Base-by-base conservation (phyloP, 2,329 filamentous ascomycete species). In the Colletotrichum simmondsii region DNA sequence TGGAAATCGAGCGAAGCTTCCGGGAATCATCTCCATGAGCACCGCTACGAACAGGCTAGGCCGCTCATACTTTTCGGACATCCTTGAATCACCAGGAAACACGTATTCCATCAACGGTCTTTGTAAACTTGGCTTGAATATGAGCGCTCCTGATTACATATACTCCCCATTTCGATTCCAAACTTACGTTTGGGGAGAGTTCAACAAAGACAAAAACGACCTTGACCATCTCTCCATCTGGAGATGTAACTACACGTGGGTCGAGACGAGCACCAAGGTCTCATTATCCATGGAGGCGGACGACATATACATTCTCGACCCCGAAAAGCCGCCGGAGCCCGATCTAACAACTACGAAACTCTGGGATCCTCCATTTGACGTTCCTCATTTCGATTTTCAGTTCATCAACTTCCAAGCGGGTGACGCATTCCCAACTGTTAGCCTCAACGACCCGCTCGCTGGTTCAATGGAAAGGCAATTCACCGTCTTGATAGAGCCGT, bases 181-280 rank as follows among this genome's bases (percentile, higher is more conserved):
- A n/a, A 63, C 60, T n/a, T 63, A 63, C 22, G 37, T 42, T 19
- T 53, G 60, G 60, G 42, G 60, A 8, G 42, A 49, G 8, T 63
- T 22, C 11, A 49, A 19, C 2, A 49, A 63, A 28, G 60, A 53
- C 1, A 30, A 24, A 26, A 63, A 63, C 60, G 28, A 24, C 5
- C 42, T 61, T 14, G 24, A 56, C 11, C 32, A 59, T 6, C 32
- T 61, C 19, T 30, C 30, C 11, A 54, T 30, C n/a, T 71, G 56
- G 54, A 54, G 26, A 12, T 71, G 68, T 35, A 49, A 60, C 46
- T 71, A 66, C 26, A 54, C 42, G 3, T 71, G 68, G 68, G 28
- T 42, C 8, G 35, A 66, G 7, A 10, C 54, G 8, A 54, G 19
- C 32, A 53, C 49, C 11, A 49, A 71, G 26, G 62, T 71, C 6